Evolutionary conservation across 2,329 filamentous ascomycete genomes (phyloP), one percentile per base, ranked within the genome.

Genomic region (Talaromyces piceae): DNA sequence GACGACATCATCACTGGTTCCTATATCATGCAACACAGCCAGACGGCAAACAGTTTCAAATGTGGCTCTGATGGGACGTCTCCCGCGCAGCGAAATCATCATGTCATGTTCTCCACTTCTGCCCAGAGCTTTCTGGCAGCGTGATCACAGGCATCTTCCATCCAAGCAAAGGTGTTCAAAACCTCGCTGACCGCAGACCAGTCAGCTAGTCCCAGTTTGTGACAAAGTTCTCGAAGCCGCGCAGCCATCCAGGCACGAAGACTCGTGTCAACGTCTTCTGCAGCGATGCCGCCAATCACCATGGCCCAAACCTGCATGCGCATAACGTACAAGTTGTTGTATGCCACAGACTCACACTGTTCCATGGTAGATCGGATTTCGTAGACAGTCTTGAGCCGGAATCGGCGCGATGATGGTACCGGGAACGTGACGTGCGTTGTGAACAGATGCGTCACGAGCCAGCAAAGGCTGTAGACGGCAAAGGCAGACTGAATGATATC

Each of bases 131-230:
- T 51, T 22, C 48, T 45, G n/a, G 47, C 51, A 12, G 47, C 43
- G 16, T 41, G 28, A n/a, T 39, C 41, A 16, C 50, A 53, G 16
- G 46, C 51, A 33, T 23, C 27, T n/a, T 55, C 51, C 43, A 54
- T 41, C 53, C 53, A 55, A 6, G 47, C 47, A 49, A 53, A 55
- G 11, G 48, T 50, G 6, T 23, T 49, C 53, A 55, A 51, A 20
- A 55, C 47, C 3, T 31, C 26, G 11, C 23, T 16, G 4, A 54
- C 47, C 18, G 50, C 23, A 3, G 45, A 22, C 53, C 51, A 55
- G 4, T 28, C 23, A 30, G 30, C 11, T 16, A 55, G 37, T n/a
- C 41, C 13, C 23, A 55, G 39, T 41, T n/a, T 31, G 6, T 12
- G 9, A 27, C 30, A 51, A 3, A 55, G 26, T 28, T 48, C 45